These are phyloP conservation scores for Linum tenue DNA, from an alignment of 345 rosid genomes.

Conservation along the genomic window DNA sequence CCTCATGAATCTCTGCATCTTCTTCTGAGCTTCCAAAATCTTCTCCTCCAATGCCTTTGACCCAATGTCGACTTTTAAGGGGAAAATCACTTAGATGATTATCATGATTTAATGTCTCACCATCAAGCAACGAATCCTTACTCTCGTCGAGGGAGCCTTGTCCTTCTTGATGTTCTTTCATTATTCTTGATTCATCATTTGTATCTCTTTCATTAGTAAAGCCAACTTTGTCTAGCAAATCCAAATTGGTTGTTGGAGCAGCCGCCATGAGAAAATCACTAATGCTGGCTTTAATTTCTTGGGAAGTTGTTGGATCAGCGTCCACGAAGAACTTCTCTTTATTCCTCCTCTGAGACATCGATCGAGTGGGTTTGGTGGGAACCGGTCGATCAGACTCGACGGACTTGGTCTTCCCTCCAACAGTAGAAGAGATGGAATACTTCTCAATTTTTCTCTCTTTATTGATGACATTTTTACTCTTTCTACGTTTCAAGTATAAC, in stretches of 20 bases:
- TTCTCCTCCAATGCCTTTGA: slow-evolving; percentile 17
- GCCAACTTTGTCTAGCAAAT: no score
- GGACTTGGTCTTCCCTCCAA: slow-evolving; percentile 5
- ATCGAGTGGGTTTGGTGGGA: neutral
- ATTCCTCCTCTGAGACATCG: neutral
- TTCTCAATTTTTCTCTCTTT: slow-evolving; percentile 14
- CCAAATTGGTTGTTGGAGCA: no score
- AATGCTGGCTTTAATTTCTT: neutral
- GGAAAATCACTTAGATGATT: no score
- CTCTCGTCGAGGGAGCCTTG: neutral
- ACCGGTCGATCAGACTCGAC: slow-evolving; percentile 1
- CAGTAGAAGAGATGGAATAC: neutral
- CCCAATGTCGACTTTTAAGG: neutral
- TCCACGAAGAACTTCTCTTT: neutral
- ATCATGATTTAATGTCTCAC: neutral
- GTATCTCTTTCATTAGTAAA: neutral
- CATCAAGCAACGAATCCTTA: neutral
- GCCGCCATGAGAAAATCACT: neutral
- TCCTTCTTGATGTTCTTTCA: neutral
- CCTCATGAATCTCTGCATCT: slow-evolving; percentile 28
- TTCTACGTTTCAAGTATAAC: slow-evolving; percentile 12
- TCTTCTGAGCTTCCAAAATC: slow-evolving; percentile 38
- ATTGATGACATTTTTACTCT: neutral
- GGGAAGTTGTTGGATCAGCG: neutral
- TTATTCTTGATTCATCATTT: neutral